Percentiles rank a stretch among this genome's conserved stretches.
phyloP scores from a whole-genome alignment of 1,284 basidiomycete genomes.

The Naganishia sp. region DNA sequence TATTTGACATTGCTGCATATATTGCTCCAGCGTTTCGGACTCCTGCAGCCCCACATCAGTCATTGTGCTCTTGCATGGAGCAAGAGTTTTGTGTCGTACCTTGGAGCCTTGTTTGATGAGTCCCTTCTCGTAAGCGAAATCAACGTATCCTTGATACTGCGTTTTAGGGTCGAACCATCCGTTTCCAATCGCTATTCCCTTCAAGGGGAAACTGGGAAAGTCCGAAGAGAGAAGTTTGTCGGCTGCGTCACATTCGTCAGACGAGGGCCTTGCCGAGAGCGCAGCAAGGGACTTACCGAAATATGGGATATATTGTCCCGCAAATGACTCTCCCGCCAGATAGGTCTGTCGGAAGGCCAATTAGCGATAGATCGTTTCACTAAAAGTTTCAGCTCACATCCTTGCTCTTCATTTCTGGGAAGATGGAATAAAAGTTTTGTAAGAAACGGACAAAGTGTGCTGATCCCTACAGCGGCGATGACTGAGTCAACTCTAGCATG shows the following conservation, averaged over 20 bases:
- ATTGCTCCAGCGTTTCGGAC: constrained; percentile 66
- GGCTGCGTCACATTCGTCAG: constrained; percentile 57
- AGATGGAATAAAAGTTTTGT: constrained; percentile 81
- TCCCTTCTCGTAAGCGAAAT: constrained; percentile 79
- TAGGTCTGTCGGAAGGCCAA: constrained; percentile 67
- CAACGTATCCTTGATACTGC: constrained; percentile 89
- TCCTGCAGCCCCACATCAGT: constrained; percentile 51
- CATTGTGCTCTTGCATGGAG: background rate
- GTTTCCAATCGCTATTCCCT: constrained; percentile 89
- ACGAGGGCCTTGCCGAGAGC: constrained; percentile 5
- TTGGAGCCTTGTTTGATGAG: constrained; percentile 72
- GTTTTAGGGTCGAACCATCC: constrained; percentile 90
- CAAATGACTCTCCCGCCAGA: constrained; percentile 88
- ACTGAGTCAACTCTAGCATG: no score
- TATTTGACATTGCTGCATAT: constrained; percentile 66
- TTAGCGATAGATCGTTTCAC: background rate
- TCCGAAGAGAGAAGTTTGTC: constrained; percentile 71
- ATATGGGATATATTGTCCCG: constrained; percentile 99
- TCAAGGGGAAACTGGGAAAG: constrained; percentile 61
- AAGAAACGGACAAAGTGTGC: constrained; percentile 81
- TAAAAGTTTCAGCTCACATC: constrained; percentile 66
- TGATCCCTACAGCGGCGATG: constrained; percentile 61
- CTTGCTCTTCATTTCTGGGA: constrained; percentile 79
- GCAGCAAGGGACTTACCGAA: constrained; percentile 62
- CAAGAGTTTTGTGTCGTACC: constrained; percentile 54